phyloP scores from a whole-genome alignment of 2,329 filamentous ascomycete genomes.

The Fusarium sp. region DNA sequence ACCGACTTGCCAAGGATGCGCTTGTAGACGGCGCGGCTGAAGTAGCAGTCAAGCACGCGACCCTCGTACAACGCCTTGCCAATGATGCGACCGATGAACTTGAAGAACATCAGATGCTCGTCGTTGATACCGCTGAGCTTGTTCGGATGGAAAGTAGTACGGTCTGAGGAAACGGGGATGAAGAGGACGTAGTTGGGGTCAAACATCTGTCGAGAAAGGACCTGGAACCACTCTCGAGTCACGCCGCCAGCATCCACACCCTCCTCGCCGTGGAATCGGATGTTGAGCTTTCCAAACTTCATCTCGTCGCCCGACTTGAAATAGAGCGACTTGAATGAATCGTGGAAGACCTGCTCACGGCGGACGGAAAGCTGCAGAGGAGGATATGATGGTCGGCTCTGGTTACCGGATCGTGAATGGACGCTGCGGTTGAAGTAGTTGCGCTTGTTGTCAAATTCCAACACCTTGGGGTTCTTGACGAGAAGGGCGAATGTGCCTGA shows the following conservation, averaged over 20 bases:
- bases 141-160: conserved; percentile 98
- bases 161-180: conserved; percentile 94
- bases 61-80: conserved; percentile 98
- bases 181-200: conserved; percentile 98
- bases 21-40: conserved; percentile 98
- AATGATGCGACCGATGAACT: conserved; percentile 98
- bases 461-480: conserved; percentile 98
- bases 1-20: conserved; percentile 94
- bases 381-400: conserved; percentile 77
- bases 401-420: conserved; percentile 75
- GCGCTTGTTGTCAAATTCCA: conserved; percentile 99
- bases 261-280: conserved; percentile 96
- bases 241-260: conserved; percentile 98
- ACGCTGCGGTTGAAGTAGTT: conserved; percentile 98
- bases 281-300: conserved; percentile 98
- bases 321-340: conserved; percentile 98
- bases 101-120: conserved; percentile 98
- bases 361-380: conserved; percentile 88
- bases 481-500: conserved; percentile 95
- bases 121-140: conserved; percentile 93
- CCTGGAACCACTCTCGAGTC: conserved; percentile 99
- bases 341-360: conserved; percentile 95
- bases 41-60: conserved; percentile 96
- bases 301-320: conserved; percentile 97
- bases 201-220: conserved; percentile 97